These are phyloP conservation scores for Leavenworthia alabamica DNA, from an alignment of 345 rosid genomes.

Conservation along the genomic window DNA sequence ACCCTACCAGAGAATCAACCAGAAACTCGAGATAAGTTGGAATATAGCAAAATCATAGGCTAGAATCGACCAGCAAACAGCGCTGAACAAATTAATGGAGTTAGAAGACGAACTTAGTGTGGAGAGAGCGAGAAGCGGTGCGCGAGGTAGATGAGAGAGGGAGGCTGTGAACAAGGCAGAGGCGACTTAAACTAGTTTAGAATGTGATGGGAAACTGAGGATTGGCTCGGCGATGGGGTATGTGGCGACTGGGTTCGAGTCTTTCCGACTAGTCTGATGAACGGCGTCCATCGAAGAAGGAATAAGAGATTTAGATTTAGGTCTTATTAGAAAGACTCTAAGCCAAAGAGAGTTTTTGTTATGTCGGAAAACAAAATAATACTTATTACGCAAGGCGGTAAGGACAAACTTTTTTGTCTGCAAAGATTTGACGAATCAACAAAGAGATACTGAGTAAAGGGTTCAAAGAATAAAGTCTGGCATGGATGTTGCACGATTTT, in stretches of 20 bases:
- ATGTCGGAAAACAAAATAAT: too few species aligned
- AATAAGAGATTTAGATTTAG: slow-evolving; percentile 7
- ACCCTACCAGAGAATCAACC: not conserved
- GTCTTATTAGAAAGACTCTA: slow-evolving; percentile 9
- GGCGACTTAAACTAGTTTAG: not conserved
- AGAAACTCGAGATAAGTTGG: not conserved
- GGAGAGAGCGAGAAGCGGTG: not conserved
- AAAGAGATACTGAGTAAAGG: not conserved
- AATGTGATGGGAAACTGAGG: not conserved
- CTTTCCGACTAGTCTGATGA: too few species aligned
- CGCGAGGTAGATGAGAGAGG: not conserved
- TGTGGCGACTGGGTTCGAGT: too few species aligned
- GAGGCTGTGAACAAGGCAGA: not conserved
- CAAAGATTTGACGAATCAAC: not conserved
- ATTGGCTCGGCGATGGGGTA: slow-evolving; percentile 3
- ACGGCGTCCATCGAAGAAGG: not conserved
- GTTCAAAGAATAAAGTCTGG: too few species aligned
- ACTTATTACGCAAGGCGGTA: too few species aligned
- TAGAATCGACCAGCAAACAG: not conserved
- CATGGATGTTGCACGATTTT: too few species aligned
- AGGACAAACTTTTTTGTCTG: not conserved
- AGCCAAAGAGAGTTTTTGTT: not conserved
- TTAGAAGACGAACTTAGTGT: not conserved
- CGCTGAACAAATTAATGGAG: not conserved
- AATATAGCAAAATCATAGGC: not conserved